Evolutionary conservation across 495 filamentous ascomycete species (phyloP).

Genomic region (Trichoderma reesei): DNA sequence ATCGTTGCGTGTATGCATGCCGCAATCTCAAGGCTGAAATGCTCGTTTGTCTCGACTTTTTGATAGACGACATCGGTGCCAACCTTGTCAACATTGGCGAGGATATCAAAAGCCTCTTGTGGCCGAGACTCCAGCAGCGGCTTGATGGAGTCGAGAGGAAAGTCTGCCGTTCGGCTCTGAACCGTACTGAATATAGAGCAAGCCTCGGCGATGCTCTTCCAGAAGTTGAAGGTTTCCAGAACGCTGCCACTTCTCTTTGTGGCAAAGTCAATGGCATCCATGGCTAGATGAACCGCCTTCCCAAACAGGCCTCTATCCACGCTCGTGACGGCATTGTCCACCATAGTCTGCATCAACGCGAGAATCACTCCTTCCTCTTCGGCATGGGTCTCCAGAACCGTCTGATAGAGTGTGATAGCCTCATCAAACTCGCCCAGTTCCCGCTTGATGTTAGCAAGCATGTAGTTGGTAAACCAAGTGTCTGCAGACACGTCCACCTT

Average conservation of each 20-base stretch:
- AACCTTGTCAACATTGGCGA: conserved; percentile 64
- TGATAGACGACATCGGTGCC: conserved; percentile 39
- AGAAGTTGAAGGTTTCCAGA: conserved; percentile 77
- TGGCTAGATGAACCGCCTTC: conserved; percentile 58
- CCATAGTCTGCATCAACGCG: conserved; percentile 73
- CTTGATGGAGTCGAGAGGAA: conserved; percentile 47
- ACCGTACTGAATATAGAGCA: conserved; percentile 74
- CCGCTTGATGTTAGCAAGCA: conserved; percentile 90
- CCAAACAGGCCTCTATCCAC: conserved; percentile 78
- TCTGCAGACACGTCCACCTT: conserved; percentile 38
- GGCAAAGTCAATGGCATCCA: conserved; percentile 47
- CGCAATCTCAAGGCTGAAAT: conserved; percentile 39
- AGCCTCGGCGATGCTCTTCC: conserved; percentile 89
- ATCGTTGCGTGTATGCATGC: conserved; percentile 57
- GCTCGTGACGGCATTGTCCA: conserved; percentile 68
- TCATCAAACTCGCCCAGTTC: conserved; percentile 84
- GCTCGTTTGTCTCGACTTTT: conserved; percentile 33
- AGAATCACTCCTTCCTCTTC: conserved; percentile 79
- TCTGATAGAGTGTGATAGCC: conserved; percentile 63
- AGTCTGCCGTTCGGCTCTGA: conserved; percentile 47
- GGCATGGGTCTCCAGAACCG: conserved; percentile 54
- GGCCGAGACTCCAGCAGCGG: conserved; percentile 48
- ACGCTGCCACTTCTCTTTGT: conserved; percentile 17
- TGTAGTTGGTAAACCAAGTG: conserved; percentile 90
- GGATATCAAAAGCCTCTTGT: conserved; percentile 45